Conservation (phyloP, 2,329 filamentous ascomycete genomes). For the Calonectria henricotiae region DNA sequence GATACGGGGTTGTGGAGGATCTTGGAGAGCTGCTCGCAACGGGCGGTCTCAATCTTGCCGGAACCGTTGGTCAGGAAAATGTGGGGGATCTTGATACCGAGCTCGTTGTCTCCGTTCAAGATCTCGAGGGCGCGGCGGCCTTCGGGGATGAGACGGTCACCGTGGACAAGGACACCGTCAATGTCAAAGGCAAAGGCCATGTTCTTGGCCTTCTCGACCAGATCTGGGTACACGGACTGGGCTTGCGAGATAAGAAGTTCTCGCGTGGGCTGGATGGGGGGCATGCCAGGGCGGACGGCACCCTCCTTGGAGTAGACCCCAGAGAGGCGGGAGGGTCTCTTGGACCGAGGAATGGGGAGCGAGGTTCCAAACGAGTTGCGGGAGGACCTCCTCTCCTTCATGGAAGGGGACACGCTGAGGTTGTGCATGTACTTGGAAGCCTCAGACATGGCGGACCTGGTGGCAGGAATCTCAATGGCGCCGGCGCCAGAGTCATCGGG, state of each 20-base stretch:
- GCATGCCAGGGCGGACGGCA: constrained; percentile 71
- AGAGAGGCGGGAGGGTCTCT: constrained; percentile 78
- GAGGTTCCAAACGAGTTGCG: constrained; percentile 84
- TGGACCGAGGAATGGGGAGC: constrained; percentile 81
- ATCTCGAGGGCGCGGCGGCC: constrained; percentile 80
- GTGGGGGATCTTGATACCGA: constrained; percentile 88
- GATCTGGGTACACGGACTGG: constrained; percentile 77
- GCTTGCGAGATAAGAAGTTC: constrained; percentile 81
- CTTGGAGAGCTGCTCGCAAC: constrained; percentile 82
- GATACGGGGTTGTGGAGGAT: constrained; percentile 50
- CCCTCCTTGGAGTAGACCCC: constrained; percentile 70
- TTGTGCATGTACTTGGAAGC: constrained; percentile 81
- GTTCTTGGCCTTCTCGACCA: constrained; percentile 80
- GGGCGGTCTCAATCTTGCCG: constrained; percentile 89
- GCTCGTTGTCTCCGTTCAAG: constrained; percentile 80
- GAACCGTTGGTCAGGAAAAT: constrained; percentile 95
- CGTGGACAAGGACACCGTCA: constrained; percentile 90
- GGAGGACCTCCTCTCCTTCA: constrained; percentile 78
- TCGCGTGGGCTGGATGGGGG: constrained; percentile 73
- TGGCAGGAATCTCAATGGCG: constrained; percentile 80
- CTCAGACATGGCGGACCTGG: constrained; percentile 79
- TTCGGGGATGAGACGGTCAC: constrained; percentile 82
- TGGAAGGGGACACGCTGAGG: constrained; percentile 78
- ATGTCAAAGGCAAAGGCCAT: constrained; percentile 88
- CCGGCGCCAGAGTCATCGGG: constrained; percentile 65